A percentile compares a stretch with the other conserved stretches of the same genome.
phyloP scores from a whole-genome alignment of 805 yeast species.

The Myxozyma vanderwaltii region DNA sequence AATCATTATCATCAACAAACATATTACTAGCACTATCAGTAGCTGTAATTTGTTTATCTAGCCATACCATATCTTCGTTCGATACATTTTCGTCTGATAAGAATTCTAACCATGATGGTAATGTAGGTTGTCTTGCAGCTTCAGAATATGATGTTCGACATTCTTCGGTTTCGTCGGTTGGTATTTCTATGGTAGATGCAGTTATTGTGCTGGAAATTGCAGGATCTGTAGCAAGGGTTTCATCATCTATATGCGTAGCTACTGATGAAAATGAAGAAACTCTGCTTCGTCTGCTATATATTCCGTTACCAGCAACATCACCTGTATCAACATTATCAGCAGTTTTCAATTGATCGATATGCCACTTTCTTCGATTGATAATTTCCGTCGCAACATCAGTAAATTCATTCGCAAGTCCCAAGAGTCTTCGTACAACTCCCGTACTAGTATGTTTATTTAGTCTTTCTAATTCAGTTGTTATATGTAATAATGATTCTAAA shows the following conservation, averaged over 20 bases:
- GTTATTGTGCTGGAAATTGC: not conserved
- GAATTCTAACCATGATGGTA: conserved; percentile 31
- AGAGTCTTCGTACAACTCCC: conserved; percentile 23
- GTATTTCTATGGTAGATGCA: not conserved
- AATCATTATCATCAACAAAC: not conserved
- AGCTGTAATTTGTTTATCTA: not conserved
- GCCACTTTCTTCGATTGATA: conserved; percentile 18
- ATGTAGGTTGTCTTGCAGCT: conserved; percentile 18
- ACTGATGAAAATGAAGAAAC: conserved; percentile 4
- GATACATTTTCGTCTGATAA: conserved; percentile 19
- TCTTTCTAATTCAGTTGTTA: conserved; percentile 12
- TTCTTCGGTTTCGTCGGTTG: conserved; percentile 12
- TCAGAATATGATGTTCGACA: conserved; percentile 16
- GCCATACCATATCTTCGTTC: conserved; percentile 4
- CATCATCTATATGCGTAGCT: conserved; percentile 2
- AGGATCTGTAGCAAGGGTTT: not conserved
- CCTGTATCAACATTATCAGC: conserved; percentile 11
- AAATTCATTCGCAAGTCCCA: conserved; percentile 23
- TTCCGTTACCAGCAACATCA: conserved; percentile 3
- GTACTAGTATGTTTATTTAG: conserved; percentile 16
- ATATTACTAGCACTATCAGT: not conserved
- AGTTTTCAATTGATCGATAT: conserved; percentile 5
- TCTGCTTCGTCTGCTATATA: not conserved
- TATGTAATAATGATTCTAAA: conserved; percentile 11
- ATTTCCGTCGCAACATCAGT: conserved; percentile 27